Evolutionary conservation across 2,329 filamentous ascomycete species (phyloP), one percentile per base, ranked within the genome.

Genomic region (Fusarium liriodendri): DNA sequence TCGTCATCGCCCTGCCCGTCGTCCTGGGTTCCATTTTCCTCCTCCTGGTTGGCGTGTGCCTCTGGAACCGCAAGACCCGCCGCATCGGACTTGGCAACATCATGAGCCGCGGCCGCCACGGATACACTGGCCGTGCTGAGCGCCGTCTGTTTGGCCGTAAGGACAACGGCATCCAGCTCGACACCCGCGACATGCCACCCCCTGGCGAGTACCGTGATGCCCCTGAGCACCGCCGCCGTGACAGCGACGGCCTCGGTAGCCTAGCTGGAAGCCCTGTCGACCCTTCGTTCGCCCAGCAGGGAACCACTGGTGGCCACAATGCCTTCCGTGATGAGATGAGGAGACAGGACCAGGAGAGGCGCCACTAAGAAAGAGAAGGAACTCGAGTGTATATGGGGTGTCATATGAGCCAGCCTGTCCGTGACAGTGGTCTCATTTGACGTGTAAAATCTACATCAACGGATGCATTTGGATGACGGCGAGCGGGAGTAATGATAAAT

Each of bases 1-100:
- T 91, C 52, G 84, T 84, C 77, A 88, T 91, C 73, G 89, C 85
- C 16, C 82, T 91, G 7, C 89, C 89, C 20, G 80, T 83, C 63
- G 81, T 88, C 22, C 79, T 89, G n/a, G 86, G 85, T 59, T 82
- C 86, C 76, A 80, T 89, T 63, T 57, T 83, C 47, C 69, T 89
- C 58, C 82, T 88, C 71, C 68, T 89, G 75, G 50, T 91, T 82
- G 84, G 91, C 81, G 79, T 90, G 81, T 85, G 87, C 82, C 63
- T 92, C 84, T 89, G 85, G 84, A 89, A 90, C 80, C 83, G 85
- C 64, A 84, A 86, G 76, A 80, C 83, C n/a, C 85, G 89, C 65
- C 79, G 79, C 69, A 88, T 90, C 69, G 81, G 82, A 6, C 77
- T 90, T 55, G 88, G 86, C 62, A 88, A 86, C 76, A 81, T 90